Percentiles rank a stretch among this genome's conserved stretches.
phyloP scores from a whole-genome alignment of 495 filamentous ascomycete genomes.

The Talaromyces liani region DNA sequence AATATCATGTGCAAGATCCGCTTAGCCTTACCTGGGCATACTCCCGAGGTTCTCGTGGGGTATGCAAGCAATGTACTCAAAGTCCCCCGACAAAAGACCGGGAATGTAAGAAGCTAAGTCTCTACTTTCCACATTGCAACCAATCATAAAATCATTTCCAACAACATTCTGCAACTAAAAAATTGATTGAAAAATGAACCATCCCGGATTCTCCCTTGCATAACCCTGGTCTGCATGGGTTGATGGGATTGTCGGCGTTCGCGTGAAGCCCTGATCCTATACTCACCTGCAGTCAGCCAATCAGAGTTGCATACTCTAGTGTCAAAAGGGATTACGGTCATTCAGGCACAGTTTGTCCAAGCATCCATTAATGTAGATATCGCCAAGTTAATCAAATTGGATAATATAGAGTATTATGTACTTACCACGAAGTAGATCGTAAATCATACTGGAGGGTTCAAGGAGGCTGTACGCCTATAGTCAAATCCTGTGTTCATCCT shows the following conservation, averaged over 20 bases:
- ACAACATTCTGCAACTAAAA: background rate
- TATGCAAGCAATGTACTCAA: background rate
- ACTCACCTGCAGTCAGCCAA: background rate
- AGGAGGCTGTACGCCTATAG: background rate
- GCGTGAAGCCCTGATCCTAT: background rate
- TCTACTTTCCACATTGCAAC: background rate
- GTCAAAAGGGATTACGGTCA: background rate
- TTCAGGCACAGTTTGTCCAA: background rate
- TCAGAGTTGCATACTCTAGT: background rate
- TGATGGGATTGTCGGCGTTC: background rate
- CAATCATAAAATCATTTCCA: background rate
- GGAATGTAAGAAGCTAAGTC: background rate
- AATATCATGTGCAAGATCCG: constrained; percentile 1
- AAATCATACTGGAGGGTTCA: background rate
- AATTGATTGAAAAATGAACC: background rate
- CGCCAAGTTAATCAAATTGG: background rate
- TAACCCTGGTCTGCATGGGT: background rate
- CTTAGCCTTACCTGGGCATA: background rate
- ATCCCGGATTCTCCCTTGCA: background rate
- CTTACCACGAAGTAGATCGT: background rate
- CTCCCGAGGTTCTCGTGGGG: background rate
- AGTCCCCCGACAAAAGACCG: background rate
- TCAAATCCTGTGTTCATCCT: background rate
- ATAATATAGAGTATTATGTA: background rate
- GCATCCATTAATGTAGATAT: background rate